A percentile compares a stretch with the other conserved stretches of the same genome.
Evolutionary conservation across 2,329 filamentous ascomycete genomes (phyloP).

Genomic region (Tolypocladium amazonense): DNA sequence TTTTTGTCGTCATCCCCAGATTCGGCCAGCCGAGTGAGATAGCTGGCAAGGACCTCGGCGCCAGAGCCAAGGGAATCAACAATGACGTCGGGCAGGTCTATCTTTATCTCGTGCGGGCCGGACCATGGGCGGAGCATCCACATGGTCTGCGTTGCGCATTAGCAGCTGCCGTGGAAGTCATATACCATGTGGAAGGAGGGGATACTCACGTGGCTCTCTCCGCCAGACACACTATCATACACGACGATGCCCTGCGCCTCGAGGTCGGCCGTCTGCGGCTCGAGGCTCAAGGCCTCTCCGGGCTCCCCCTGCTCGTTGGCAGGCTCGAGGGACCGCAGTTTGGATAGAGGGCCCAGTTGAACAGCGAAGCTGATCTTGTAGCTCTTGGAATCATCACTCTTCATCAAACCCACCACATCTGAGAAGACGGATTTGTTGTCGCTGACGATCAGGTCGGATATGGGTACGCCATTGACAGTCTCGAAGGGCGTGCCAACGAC

Average conservation of each 20-base stretch:
- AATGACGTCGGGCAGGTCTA: slow-evolving; percentile 79
- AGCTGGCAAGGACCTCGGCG: slow-evolving; percentile 87
- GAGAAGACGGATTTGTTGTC: slow-evolving; percentile 73
- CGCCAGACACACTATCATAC: slow-evolving; percentile 77
- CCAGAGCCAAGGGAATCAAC: slow-evolving; percentile 91
- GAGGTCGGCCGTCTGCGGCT: slow-evolving; percentile 52
- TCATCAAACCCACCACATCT: slow-evolving; percentile 78
- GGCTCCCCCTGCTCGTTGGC: slow-evolving; percentile 25
- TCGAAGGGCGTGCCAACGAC: slow-evolving; percentile 74
- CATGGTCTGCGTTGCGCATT: slow-evolving; percentile 62
- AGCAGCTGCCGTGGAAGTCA: background rate
- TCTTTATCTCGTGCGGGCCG: slow-evolving; percentile 82
- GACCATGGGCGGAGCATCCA: slow-evolving; percentile 98
- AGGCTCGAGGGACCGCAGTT: slow-evolving; percentile 40
- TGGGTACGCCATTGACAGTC: slow-evolving; percentile 62
- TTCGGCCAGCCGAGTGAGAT: slow-evolving; percentile 83
- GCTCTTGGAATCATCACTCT: slow-evolving; percentile 85
- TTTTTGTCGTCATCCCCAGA: slow-evolving; percentile 64
- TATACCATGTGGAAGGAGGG: background rate
- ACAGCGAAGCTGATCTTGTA: slow-evolving; percentile 78
- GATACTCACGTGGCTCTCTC: slow-evolving; percentile 74
- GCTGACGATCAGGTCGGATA: slow-evolving; percentile 68
- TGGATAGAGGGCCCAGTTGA: slow-evolving; percentile 57
- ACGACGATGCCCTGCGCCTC: slow-evolving; percentile 99
- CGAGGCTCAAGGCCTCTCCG: slow-evolving; percentile 23